Base-by-base conservation (phyloP, 805 yeast genomes). In the Scheffersomyces stipitis region DNA sequence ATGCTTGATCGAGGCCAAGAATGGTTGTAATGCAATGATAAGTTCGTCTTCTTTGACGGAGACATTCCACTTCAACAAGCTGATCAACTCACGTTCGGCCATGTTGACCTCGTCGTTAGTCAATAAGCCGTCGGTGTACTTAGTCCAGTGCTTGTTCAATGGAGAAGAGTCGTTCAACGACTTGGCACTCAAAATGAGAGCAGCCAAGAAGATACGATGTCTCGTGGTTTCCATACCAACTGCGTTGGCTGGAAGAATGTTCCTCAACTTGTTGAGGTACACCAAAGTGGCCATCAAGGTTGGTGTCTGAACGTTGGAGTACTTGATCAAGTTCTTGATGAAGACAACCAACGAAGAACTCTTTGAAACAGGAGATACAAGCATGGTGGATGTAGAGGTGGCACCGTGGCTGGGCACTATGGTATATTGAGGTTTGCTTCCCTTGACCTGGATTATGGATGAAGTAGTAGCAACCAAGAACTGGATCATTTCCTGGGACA, bases 131-230 rank as follows among this genome's bases (percentile, higher is more conserved):
- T 83, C 82, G 3, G 98, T 90, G 69, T 91, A 90, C 42, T 79
- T 75, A 4, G 96, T 83, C 99, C 99, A 91, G 67, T 93, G 97
- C 65, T 85, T 90, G 66, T 91, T 91, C 58, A 91, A 75, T 29
- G 99, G 99, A 15, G 95, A 83, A 3, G 96, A 85, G 68, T 91
- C 99, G 63, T 91, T 91, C 46, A 90, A 75, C 45, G 81, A 81
- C 67, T 91, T 91, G 12, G 98, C 96, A n/a, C 96, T 86, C 33
- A 93, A 65, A 30, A 91, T 87, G 38, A 91, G 72, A 30, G 96
- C 79, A 0, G 97, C 96, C 35, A 91, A 68, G 48, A 91, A 93
- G 40, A 91, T 86, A 42, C 98, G 75, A 67, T 91, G 99, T 56
- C 95, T 78, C 6, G 98, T 89, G 36, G 97, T 85, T 41, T 80